These are phyloP conservation scores for Backusella australiensis DNA, from an alignment of 192 early-diverging fungal species.

Conservation along the genomic window DNA sequence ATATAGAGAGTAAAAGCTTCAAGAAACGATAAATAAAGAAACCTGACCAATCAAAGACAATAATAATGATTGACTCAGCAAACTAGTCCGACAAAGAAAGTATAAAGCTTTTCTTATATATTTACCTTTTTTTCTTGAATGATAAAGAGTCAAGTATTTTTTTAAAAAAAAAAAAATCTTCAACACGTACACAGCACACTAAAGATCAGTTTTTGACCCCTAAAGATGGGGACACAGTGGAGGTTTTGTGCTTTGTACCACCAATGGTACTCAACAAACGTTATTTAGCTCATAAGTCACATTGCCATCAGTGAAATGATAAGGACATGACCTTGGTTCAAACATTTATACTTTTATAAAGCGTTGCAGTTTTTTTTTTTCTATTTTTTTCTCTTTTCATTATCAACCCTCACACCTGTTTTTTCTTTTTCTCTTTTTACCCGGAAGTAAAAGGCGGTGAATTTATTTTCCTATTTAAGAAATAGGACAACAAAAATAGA, in stretches of 20 bases:
- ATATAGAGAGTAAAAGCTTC: background rate
- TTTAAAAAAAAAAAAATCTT: background rate
- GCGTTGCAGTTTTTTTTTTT: background rate
- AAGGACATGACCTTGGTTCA: background rate
- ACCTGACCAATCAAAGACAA: background rate
- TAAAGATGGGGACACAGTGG: background rate
- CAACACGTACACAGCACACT: background rate
- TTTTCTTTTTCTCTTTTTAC: background rate
- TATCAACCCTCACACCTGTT: background rate
- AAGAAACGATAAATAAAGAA: background rate
- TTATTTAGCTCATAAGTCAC: background rate
- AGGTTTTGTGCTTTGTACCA: background rate
- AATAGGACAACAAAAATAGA: background rate
- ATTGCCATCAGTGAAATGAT: background rate
- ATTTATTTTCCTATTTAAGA: background rate
- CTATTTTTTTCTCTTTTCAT: background rate
- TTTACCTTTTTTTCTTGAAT: background rate
- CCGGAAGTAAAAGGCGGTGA: background rate
- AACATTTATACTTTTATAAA: background rate
- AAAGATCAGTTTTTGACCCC: slow-evolving; percentile 1
- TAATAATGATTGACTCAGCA: background rate
- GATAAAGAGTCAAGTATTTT: background rate
- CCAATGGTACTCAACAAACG: background rate
- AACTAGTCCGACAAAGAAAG: background rate
- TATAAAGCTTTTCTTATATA: background rate